Evolutionary conservation across 176 grass and related monocot species (phyloP), one percentile per base, ranked within the genome.

Genomic region (Pharus latifolius): DNA sequence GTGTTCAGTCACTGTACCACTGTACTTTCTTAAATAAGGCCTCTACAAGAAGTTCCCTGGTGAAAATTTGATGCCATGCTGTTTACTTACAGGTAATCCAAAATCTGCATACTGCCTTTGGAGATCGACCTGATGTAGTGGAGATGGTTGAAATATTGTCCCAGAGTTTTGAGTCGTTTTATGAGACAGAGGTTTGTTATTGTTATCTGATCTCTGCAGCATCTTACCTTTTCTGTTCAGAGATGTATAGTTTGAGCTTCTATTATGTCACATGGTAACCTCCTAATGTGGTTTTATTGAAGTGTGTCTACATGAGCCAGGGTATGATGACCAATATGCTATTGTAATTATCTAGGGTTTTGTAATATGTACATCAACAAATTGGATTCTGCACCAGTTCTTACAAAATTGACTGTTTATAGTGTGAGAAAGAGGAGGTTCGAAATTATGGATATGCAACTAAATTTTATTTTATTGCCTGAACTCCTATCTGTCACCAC

Each of bases 81-180:
- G 40, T 56, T 69, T 55, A 32, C 20, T 53, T 88, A 66, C 77
- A 98, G 94, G 94, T 98, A 75, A 84, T 92, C 50, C 65, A 32
- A 73, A 98, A 98, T 78, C 80, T 93, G 48, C 78, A 78, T 26
- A 85, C 79, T 17, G 89, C 86, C 50, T 92, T 78, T 88, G 78
- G 45, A 60, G 86, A 98, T 74, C 75, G 82, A 60, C 31, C 89
- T 82, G 85, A 92, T 88, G 24, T 81, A 28, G 63, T 91, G 69
- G 74, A 79, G 65, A 88, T 85, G 84, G 75, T 93, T 68, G 84
- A 56, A 50, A 72, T 66, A 49, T 56, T 98, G 49, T 93, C 87
- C 30, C 28, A 83, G 67, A 79, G 75, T 77, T 86, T 98, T 78
- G 87, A 98, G 42, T 91, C 81, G 52, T 83, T 91, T 61, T 93